Percentiles rank a stretch among this genome's conserved stretches.
These are phyloP conservation scores for Tympanopsis confertula DNA, from an alignment of 2,329 filamentous ascomycete genomes.

Conservation along the genomic window DNA sequence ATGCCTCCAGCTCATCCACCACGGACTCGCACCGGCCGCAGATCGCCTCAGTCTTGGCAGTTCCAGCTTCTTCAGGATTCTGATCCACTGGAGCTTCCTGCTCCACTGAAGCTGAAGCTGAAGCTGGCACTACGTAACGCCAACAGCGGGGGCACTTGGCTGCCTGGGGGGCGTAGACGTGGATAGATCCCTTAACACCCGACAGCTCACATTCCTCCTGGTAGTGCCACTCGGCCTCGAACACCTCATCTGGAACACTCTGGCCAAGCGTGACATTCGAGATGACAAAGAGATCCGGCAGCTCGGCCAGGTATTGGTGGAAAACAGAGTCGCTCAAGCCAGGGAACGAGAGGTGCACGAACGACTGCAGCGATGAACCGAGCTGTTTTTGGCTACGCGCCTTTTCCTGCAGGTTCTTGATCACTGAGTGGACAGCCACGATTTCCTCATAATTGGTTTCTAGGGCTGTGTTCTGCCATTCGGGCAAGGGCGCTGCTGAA, in stretches of 20 bases:
- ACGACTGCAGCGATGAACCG: constrained; percentile 71
- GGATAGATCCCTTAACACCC: background rate
- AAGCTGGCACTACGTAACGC: constrained; percentile 62
- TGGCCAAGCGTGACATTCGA: constrained; percentile 44
- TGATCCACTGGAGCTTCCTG: too few species aligned
- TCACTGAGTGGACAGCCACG: constrained; percentile 45
- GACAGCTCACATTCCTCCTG: background rate
- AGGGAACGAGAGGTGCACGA: constrained; percentile 44
- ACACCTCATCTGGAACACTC: background rate
- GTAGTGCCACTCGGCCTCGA: background rate
- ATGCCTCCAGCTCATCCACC: background rate
- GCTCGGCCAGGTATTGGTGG: background rate
- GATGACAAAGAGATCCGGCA: constrained; percentile 32
- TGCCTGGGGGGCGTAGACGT: background rate
- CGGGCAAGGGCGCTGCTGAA: background rate
- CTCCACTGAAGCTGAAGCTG: background rate
- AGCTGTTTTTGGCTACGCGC: constrained; percentile 62
- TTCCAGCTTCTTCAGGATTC: too few species aligned
- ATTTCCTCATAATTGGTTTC: constrained; percentile 25
- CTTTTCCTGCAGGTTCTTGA: constrained; percentile 66
- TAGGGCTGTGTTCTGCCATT: background rate
- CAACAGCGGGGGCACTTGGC: constrained; percentile 82
- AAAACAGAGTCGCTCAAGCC: constrained; percentile 8
- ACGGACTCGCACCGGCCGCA: background rate
- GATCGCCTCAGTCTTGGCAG: background rate